Evolutionary conservation across 225 moss, liverwort and hornwort genomes (phyloP).

Genomic region (Pleurozium schreberi): DNA sequence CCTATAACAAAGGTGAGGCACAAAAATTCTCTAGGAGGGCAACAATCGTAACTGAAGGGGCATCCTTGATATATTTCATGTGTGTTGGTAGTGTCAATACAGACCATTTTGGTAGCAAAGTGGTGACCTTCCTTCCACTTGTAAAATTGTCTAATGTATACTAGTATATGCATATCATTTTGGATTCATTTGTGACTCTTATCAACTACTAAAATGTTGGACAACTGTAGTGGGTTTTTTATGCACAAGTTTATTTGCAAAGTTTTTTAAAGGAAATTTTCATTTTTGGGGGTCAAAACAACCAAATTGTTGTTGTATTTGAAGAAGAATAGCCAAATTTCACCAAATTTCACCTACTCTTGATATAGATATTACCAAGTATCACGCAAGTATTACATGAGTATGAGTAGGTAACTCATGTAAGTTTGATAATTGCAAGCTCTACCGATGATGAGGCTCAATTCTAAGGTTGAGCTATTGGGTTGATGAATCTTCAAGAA

Average conservation of each 20-base stretch:
- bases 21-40: background rate
- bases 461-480: too few relatives aligned
- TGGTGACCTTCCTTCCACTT: background rate
- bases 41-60: background rate
- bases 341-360: too few relatives aligned
- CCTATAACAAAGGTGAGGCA: background rate
- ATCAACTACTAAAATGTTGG: background rate
- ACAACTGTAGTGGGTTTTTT: accelerated
- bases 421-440: background rate
- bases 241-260: too few relatives aligned
- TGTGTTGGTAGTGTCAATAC: background rate
- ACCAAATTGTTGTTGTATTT: too few relatives aligned
- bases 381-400: too few relatives aligned
- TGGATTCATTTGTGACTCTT: background rate
- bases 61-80: background rate
- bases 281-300: too few relatives aligned
- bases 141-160: background rate
- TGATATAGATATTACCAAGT: too few relatives aligned
- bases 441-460: background rate
- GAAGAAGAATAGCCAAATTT: too few relatives aligned
- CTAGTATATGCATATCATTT: background rate
- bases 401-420: too few relatives aligned
- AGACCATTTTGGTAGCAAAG: background rate
- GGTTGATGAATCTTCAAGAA: background rate
- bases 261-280: too few relatives aligned